Conservation (phyloP, 306 rosid genomes). For the Sechiopsis laciniata region DNA sequence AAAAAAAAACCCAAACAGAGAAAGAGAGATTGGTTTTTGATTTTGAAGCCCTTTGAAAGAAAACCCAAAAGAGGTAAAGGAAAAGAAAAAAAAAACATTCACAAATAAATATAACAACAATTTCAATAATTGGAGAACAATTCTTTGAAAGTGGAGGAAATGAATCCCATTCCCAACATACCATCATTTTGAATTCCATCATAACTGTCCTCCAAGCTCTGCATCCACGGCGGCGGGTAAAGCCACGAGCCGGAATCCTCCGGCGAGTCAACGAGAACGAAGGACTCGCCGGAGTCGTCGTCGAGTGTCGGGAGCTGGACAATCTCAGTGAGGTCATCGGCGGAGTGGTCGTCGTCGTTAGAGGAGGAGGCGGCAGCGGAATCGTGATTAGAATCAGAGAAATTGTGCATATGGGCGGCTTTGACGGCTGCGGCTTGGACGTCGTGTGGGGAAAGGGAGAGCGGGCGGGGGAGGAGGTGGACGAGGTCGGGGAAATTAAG, state of each 20-base stretch:
- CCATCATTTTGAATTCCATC: neutral
- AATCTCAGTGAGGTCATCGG: slow-evolving; percentile 67
- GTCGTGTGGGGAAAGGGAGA: slow-evolving; percentile 64
- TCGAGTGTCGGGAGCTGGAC: slow-evolving; percentile 60
- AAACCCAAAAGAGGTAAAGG: slow-evolving; percentile 40
- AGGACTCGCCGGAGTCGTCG: slow-evolving; percentile 37
- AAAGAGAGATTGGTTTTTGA: neutral
- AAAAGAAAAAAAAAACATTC: neutral
- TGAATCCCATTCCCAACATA: slow-evolving; percentile 16
- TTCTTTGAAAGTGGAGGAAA: slow-evolving; percentile 32
- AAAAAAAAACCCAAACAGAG: neutral
- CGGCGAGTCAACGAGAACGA: slow-evolving; percentile 49
- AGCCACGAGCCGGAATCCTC: slow-evolving; percentile 42
- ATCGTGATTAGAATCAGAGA: neutral
- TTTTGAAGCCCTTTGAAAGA: slow-evolving; percentile 31
- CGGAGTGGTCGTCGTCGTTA: neutral
- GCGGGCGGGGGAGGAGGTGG: slow-evolving; percentile 68
- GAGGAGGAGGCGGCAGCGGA: neutral
- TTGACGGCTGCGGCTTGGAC: slow-evolving; percentile 82
- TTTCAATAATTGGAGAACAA: slow-evolving; percentile 35
- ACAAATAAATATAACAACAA: neutral
- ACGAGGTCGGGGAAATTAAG: slow-evolving; percentile 81
- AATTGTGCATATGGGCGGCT: slow-evolving; percentile 70
- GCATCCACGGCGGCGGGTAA: slow-evolving; percentile 57
- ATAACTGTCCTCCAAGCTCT: slow-evolving; percentile 31